Evolutionary conservation across 2,329 filamentous ascomycete species (phyloP).

Genomic region (Fusarium euwallaceae): DNA sequence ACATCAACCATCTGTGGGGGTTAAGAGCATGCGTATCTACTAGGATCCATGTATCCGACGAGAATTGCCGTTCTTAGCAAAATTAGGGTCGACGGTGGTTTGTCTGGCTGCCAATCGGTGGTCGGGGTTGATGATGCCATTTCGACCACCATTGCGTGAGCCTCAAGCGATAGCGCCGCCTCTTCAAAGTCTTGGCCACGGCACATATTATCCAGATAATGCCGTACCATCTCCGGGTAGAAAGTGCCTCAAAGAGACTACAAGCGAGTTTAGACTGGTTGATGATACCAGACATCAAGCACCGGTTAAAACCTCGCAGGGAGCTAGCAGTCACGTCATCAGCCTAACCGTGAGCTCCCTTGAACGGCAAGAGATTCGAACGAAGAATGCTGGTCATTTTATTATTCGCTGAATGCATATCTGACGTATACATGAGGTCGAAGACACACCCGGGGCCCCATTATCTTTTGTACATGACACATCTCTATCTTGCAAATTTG

Average conservation of each 20-base stretch:
- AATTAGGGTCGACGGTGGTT: too few relatives aligned
- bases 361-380: background rate
- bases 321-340: background rate
- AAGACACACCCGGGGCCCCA: background rate
- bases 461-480: conserved; percentile 1
- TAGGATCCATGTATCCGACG: background rate
- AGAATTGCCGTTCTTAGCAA: background rate
- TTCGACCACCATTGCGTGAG: conserved; percentile 9
- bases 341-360: background rate
- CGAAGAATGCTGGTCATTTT: background rate
- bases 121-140: conserved; percentile 14
- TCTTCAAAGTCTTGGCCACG: background rate
- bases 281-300: background rate
- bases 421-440: background rate
- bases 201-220: background rate
- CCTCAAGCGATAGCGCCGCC: background rate
- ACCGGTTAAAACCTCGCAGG: background rate
- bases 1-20: conserved; percentile 16
- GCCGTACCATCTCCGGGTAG: background rate
- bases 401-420: background rate
- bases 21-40: background rate
- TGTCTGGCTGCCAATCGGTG: conserved; percentile 6
- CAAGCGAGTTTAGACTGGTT: background rate
- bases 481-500: background rate
- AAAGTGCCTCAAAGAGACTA: background rate